These are phyloP conservation scores for Lepidium africanum DNA, from an alignment of 345 rosid species.

Conservation along the genomic window DNA sequence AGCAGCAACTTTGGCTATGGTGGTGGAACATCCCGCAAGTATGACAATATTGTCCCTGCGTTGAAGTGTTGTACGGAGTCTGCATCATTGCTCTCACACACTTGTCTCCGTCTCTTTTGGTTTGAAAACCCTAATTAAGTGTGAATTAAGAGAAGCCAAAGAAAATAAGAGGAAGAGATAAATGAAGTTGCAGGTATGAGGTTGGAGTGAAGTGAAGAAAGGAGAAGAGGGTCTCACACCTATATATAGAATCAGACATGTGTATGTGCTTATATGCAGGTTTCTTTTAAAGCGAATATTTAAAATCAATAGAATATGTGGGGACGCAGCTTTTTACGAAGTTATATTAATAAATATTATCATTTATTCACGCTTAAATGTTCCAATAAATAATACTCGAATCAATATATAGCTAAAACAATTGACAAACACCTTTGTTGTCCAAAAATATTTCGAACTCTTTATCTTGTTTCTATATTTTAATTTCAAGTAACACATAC, in stretches of 20 bases:
- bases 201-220: conserved; percentile 23
- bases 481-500: too few relatives aligned
- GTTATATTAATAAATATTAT: neutral
- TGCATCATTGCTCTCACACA: conserved; percentile 23
- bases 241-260: conserved; percentile 28
- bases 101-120: neutral
- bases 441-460: too few relatives aligned
- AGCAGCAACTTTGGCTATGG: conserved; percentile 25
- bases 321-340: conserved; percentile 30
- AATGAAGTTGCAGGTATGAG: conserved; percentile 1
- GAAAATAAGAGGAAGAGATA: neutral
- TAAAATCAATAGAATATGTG: conserved; percentile 21
- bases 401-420: too few relatives aligned
- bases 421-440: too few relatives aligned
- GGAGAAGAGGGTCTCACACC: conserved; percentile 21
- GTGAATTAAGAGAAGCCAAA: neutral
- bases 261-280: conserved; percentile 16
- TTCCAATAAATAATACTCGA: too few relatives aligned
- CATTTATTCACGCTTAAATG: neutral
- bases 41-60: conserved; percentile 30
- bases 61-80: conserved; percentile 29
- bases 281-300: conserved; percentile 21
- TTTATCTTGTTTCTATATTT: too few relatives aligned
- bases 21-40: conserved; percentile 31
- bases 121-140: conserved; percentile 9